Evolutionary conservation across 306 rosid species (phyloP).

Genomic region (Potentilla sterilis): DNA sequence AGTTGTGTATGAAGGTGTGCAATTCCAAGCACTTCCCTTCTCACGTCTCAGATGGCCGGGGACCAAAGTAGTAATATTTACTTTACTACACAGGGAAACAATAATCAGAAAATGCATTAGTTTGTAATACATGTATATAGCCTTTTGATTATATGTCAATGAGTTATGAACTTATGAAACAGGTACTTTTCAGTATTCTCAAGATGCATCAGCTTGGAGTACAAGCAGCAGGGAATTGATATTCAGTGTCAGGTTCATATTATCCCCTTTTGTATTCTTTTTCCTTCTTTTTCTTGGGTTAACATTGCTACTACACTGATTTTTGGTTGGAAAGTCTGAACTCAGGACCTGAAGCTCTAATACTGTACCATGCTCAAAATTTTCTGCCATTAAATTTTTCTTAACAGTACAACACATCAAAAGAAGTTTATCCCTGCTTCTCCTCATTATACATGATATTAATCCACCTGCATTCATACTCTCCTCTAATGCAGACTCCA

Average conservation of each 20-base stretch:
- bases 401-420: too few species aligned
- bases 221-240: conserved; percentile 32
- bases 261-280: background rate
- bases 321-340: background rate
- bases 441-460: background rate
- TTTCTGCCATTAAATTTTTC: background rate
- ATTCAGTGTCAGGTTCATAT: conserved; percentile 37
- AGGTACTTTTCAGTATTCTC: conserved; percentile 29
- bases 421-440: background rate
- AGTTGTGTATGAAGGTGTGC: background rate
- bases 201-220: conserved; percentile 26
- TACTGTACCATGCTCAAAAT: background rate
- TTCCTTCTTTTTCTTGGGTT: background rate
- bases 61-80: too few species aligned
- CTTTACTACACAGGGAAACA: background rate
- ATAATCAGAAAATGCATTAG: background rate
- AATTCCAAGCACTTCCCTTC: background rate
- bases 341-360: background rate
- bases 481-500: conserved; percentile 22
- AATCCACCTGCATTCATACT: background rate
- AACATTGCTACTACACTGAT: background rate
- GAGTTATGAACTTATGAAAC: background rate
- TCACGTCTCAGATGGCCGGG: too few species aligned
- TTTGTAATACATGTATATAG: background rate
- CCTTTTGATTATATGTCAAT: background rate